Conservation (phyloP, 139 green algal species). For the Ulvella scutata region DNA sequence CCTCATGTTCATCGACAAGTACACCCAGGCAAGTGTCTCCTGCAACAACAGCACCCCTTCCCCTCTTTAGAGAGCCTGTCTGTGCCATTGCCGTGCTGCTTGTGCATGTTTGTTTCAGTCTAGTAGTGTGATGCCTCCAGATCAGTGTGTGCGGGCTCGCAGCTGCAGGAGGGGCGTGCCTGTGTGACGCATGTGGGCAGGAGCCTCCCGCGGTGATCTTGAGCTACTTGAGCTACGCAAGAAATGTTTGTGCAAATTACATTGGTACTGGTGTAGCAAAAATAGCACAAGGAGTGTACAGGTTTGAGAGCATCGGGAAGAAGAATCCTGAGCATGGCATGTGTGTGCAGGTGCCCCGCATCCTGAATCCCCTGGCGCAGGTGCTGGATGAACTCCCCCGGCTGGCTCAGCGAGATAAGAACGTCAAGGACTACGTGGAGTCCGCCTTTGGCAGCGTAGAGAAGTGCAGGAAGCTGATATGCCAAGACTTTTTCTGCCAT, state of each 20-base stretch:
- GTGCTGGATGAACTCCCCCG: conserved; percentile 71
- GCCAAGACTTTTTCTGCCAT: conserved; percentile 86
- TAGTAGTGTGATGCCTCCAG: no score
- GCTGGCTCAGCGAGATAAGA: conserved; percentile 14
- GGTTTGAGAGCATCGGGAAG: no score
- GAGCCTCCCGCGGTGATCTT: no score
- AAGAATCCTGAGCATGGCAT: no score
- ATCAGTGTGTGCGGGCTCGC: no score
- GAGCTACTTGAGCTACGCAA: no score
- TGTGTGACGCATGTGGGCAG: no score
- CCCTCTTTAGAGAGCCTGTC: neutral
- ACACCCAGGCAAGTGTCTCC: conserved; percentile 47
- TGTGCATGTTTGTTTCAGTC: no score
- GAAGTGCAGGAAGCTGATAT: conserved; percentile 43
- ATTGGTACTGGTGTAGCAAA: no score
- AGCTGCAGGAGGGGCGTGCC: no score
- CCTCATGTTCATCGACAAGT: conserved; percentile 95
- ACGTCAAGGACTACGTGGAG: conserved; percentile 30
- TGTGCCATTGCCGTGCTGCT: conserved; percentile 67
- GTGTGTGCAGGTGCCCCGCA: conserved; percentile 58
- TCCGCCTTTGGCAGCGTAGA: conserved; percentile 44
- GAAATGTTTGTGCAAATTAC: no score
- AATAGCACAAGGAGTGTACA: no score
- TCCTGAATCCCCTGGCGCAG: conserved; percentile 77
- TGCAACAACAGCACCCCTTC: neutral